phyloP scores from a whole-genome alignment of 768 basidiomycete genomes.

The Lepiota brunneoincarnata region DNA sequence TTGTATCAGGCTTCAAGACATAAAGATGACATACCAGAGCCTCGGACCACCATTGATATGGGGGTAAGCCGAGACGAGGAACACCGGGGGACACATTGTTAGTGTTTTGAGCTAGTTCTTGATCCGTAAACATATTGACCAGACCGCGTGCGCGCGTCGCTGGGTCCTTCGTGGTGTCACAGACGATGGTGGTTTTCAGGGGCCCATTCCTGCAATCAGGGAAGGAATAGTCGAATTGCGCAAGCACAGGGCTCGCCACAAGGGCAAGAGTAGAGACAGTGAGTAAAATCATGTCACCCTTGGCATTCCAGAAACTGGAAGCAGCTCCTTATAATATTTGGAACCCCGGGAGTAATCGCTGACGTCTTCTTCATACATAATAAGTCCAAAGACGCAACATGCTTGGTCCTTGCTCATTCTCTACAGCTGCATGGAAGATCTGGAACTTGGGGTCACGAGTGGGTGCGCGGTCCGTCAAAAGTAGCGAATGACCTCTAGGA shows the following conservation, averaged over 20 bases:
- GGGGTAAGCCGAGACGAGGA: constrained; percentile 50
- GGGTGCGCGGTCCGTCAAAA: not conserved
- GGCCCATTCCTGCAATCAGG: constrained; percentile 49
- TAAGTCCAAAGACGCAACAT: no score
- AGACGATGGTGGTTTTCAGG: constrained; percentile 43
- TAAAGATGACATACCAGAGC: constrained; percentile 38
- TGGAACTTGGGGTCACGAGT: not conserved
- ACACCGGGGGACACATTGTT: constrained; percentile 49
- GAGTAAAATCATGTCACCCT: constrained; percentile 6
- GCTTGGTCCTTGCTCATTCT: no score
- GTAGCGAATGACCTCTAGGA: not conserved
- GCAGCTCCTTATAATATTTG: not conserved
- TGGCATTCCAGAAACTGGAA: not conserved
- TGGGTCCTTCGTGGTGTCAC: constrained; percentile 42
- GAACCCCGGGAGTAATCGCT: not conserved
- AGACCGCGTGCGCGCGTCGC: constrained; percentile 48
- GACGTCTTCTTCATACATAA: not conserved
- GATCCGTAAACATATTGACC: constrained; percentile 45
- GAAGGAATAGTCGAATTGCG: constrained; percentile 31
- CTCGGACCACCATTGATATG: constrained; percentile 64
- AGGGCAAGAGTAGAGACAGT: not conserved
- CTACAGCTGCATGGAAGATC: not conserved
- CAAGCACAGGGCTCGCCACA: not conserved
- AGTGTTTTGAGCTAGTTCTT: constrained; percentile 51
- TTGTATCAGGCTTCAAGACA: not conserved